Evolutionary conservation across 1,284 basidiomycete genomes (phyloP), one percentile per base, ranked within the genome.

Genomic region (Agroathelia rolfsii): DNA sequence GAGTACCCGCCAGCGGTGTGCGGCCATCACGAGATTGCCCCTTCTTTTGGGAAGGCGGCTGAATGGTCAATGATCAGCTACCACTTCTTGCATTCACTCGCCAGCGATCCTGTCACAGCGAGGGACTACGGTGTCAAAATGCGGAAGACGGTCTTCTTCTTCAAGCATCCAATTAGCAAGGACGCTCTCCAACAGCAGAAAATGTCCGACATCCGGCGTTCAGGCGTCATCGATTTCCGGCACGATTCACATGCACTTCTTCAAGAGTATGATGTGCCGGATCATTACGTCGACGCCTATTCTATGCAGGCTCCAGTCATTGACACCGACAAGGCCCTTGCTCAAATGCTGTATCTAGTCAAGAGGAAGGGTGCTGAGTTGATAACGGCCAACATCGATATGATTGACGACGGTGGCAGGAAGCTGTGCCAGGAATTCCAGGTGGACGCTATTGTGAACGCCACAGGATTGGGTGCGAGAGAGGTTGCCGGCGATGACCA

Each of bases 271-370:
- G 43, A 44, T 4, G 45, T 58, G 24, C 39, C 42, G 13, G 48
- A 49, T 9, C 51, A 51, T 8, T 52, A 51, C 14, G 48, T 53
- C 15, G 58, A 61, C 31, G 54, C 58, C 3, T 59, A 59, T 41
- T 49, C 54, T 36, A 45, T 53, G 32, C 38, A 52, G 13, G 48
- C 53, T 2, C 57, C 58, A 9, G 48, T 55, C 35, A 50, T 61
- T 34, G 58, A 59, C 40, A 59, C 56, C 9, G 58, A 61, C 43
- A 43, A 41, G n/a, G 52, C 51, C 37, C 56, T 59, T 52, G 40
- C 38, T 20, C 56, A 53, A 51, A 39, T 59, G 22, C 45, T 41
- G 13, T 32, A 41, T 23, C 40, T 53, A 8, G 49, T 59, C 18
- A 42, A 41, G 16, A 38, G 40, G 30, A 59, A 59, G 37, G 56